Conservation (phyloP, 495 filamentous ascomycete species). For the Cercophora newfieldiana region DNA sequence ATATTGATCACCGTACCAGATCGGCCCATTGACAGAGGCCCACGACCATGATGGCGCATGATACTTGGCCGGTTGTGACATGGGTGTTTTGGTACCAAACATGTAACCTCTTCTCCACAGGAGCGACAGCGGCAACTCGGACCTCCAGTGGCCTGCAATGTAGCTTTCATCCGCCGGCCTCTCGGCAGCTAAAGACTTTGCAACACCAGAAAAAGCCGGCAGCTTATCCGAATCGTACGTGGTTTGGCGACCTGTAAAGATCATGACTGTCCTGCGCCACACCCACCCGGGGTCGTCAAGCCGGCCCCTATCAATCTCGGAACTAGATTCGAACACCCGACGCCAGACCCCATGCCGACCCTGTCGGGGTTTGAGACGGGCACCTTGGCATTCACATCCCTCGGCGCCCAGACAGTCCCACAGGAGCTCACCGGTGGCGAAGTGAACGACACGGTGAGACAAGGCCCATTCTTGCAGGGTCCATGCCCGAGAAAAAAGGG, state of each 20-base stretch:
- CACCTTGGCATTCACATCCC: slow-evolving; percentile 6
- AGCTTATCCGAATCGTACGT: slow-evolving; percentile 5
- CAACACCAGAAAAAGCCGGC: background rate
- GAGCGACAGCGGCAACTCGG: background rate
- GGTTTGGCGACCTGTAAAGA: background rate
- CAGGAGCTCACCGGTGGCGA: slow-evolving; percentile 6
- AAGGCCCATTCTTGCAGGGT: slow-evolving; percentile 8
- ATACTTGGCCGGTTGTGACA: background rate
- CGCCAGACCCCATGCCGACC: background rate
- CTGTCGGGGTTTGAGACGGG: background rate
- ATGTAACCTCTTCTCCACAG: background rate
- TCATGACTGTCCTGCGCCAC: background rate
- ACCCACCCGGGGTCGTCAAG: background rate
- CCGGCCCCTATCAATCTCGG: background rate
- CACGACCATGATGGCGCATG: slow-evolving; percentile 7
- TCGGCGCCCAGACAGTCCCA: background rate
- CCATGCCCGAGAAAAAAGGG: background rate
- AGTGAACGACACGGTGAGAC: slow-evolving; percentile 1
- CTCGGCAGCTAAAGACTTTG: background rate
- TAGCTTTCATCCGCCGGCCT: background rate
- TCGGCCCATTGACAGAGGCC: background rate
- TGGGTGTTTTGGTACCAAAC: background rate
- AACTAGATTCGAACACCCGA: background rate
- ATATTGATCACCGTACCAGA: background rate
- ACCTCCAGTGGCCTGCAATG: slow-evolving; percentile 1